Conservation (phyloP, 2,329 filamentous ascomycete genomes). For the Fusarium kyushuense region DNA sequence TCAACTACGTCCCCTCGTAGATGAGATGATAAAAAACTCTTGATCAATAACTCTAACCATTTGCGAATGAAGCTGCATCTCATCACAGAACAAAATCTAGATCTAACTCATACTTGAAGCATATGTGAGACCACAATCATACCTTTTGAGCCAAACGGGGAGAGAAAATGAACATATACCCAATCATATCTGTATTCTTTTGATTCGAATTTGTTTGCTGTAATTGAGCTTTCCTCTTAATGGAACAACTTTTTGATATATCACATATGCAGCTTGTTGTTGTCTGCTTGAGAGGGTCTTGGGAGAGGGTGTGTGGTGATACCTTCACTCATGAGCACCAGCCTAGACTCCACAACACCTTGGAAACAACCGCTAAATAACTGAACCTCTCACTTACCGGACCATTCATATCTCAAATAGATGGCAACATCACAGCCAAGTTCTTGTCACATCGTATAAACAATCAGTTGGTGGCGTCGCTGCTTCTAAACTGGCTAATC, state of each 20-base stretch:
- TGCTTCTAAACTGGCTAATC: background rate
- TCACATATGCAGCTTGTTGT: conserved; percentile 13
- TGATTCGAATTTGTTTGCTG: background rate
- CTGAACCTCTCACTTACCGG: background rate
- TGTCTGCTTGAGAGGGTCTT: background rate
- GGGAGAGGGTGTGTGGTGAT: conserved; percentile 7
- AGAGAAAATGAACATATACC: background rate
- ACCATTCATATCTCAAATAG: background rate
- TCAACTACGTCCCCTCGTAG: background rate
- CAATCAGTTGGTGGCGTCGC: conserved; percentile 19
- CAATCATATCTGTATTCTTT: background rate
- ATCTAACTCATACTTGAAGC: background rate
- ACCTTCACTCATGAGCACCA: background rate
- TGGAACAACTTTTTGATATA: background rate
- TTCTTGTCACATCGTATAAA: background rate
- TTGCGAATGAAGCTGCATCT: conserved; percentile 3
- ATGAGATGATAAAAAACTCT: background rate
- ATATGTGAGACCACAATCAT: conserved; percentile 2
- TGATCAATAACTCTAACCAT: background rate
- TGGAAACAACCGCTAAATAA: background rate
- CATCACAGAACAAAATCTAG: background rate
- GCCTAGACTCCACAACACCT: background rate
- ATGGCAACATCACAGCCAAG: background rate
- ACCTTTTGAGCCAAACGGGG: background rate
- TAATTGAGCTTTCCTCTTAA: background rate